Base-by-base conservation (phyloP, 176 grass and related monocot genomes). In the Triticum urartu region DNA sequence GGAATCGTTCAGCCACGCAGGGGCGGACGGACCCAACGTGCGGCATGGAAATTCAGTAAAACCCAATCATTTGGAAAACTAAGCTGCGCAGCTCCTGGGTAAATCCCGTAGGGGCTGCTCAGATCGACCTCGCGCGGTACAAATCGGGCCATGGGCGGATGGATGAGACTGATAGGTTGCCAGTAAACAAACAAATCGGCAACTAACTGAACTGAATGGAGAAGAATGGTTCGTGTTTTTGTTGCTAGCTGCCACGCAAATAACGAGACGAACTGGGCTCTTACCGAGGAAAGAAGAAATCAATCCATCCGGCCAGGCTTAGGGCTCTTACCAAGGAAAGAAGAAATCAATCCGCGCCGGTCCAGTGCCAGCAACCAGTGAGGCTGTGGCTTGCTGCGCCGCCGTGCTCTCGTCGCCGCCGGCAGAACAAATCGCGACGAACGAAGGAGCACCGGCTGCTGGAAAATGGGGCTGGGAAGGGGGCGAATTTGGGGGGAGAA, bases 121-220 rank as follows among this genome's bases (percentile, higher is more conserved):
- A 26, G 34, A 64, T 65, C 60, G 61, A 65, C 43, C 36, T 45
- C 28, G 78, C 38, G 22, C 24, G 78, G 35, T 30, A 42, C 33
- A 24, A 76, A 75, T 76, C 45, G 25, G 33, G 25, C 26, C 25
- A 4, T 76, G 26, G 73, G 5, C 7, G 1, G 26, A 33, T 10
- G 73, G 73, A 54, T 30, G 3, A 76, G 15, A 76, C 50, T 32
- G 50, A 54, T 9, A 76, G 45, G 72, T 45, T 1, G 9, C 73
- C 9, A 15, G 14, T 15, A 7, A 32, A 3, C 47, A 76, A 20
- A 33, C 47, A 76, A 54, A 76, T 76, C 73, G 26, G 73, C 45
- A 54, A 76, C 15, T 6, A 76, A 76, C 43, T 75, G 72, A 76
- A 76, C 45, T 76, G 73, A 76, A 76, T 54, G 73, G 15, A 54